Base-by-base conservation (phyloP, 768 basidiomycete genomes). In the Mycena epipterygia region DNA sequence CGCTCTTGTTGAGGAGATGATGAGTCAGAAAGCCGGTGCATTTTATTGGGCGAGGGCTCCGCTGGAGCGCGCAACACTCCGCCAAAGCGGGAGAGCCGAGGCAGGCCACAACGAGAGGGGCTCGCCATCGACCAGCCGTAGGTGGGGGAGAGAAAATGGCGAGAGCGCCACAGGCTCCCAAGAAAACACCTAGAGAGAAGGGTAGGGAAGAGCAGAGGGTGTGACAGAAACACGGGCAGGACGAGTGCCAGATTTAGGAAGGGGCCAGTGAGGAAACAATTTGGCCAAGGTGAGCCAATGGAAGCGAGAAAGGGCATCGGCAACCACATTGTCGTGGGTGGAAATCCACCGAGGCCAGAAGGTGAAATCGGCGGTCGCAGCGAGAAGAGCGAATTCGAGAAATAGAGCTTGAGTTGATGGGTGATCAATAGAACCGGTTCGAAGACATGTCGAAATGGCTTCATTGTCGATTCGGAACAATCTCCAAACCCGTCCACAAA, bases 401-500 rank as follows among this genome's bases (percentile, higher is more conserved):
- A 62, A 62, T 5, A 62, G 48, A n/a, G 60, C 60, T n/a, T 62
- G 48, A 14, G 60, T 62, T 17, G 60, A 48, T n/a, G 60, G 60
- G 25, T 62, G 60, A 25, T 62, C 32, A 37, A 62, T 62, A n/a
- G 60, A 62, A 17, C 60, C 60, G 2, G 60, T 30, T 7, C 23
- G 2, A 17, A 62, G 60, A n/a, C 60, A 62, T n/a, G 48, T 62
- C 14, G 60, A 49, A 7, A 62, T 39, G 2, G 48, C 60, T 48
- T 62, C n/a, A 16, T 62, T 62, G 33, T 64, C 63, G 21, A 64
- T 56, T 1, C 39, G 63, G 63, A 64, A 64, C 63, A 13, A 62
- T 30, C 29, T 51, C 48, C 30, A 62, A 29, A 29, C 60, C 60
- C 19, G 19, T 13, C 60, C 60, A 51, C n/a, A 33, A 51, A 62